Base-by-base conservation (phyloP, 108 stramenopile species). In the Cyclotella sp. region DNA sequence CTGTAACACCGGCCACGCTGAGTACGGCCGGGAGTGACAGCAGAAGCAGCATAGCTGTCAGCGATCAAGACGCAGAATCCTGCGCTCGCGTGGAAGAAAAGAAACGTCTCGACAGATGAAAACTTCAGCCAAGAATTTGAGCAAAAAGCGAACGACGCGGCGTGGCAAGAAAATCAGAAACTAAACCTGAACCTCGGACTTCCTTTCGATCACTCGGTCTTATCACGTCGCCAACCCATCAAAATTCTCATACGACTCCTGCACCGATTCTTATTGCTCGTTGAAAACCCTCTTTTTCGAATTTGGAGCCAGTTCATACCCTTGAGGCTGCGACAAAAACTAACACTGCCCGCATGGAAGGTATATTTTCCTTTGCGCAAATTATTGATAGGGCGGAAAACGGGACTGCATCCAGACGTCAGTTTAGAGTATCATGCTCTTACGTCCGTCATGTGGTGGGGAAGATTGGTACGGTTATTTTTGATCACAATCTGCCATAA, bases 371-470 rank as follows among this genome's bases (percentile, higher is more conserved):
- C 78, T 53, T 28, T 92, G 11, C 91, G 89, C 67, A 86, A 84
- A 68, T 14, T 55, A 12, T 53, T 90, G 28, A 68, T 92, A 34
- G 83, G 83, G 27, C 82, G 81, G 34, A 66, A 73, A 21, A 84
- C 91, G 13, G 91, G 87, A 18, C 49, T 92, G 45, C 91, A 92
- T 77, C 78, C 26, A 30, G 60, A 82, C 63, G 81, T 85, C 43
- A 86, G 73, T 45, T 43, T 79, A 46, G 90, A 94, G 79, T 94
- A 90, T 77, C 90, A 94, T 78, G 91, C 91, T 26, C 59, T 91
- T 68, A 86, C 90, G 43, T 89, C 90, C 1, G 55, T 90, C 18
- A 66, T 89, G 68, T 94, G 84, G 78, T 89, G 89, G 87, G 83
- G 81, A 19, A 70, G 89, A 65, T 69, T 94, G 52, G 79, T 80